phyloP scores from a whole-genome alignment of 1,284 basidiomycete species.

The Pyrrhoderma noxium region DNA sequence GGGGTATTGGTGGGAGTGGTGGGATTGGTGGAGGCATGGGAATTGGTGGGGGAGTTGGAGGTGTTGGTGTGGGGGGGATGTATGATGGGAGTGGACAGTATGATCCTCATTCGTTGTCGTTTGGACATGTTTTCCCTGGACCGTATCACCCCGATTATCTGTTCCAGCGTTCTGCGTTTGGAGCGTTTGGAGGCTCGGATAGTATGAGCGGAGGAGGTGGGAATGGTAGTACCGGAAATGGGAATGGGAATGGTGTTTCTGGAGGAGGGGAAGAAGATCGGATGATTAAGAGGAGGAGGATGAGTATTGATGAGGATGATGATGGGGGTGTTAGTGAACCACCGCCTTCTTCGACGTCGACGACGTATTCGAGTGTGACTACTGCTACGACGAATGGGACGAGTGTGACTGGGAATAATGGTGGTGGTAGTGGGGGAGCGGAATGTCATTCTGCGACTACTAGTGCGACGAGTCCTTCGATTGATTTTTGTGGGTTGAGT shows the following conservation, averaged over 20 bases:
- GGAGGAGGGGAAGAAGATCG: conserved; percentile 28
- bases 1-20: background rate
- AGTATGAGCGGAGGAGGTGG: conserved; percentile 36
- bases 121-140: conserved; percentile 43
- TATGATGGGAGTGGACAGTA: conserved; percentile 15
- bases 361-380: background rate
- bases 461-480: conserved; percentile 42
- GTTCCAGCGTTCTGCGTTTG: conserved; percentile 45
- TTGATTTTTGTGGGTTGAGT: conserved; percentile 49
- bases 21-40: conserved; percentile 49
- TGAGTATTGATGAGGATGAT: conserved; percentile 70
- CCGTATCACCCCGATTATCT: conserved; percentile 68
- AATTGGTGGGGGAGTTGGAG: conserved; percentile 41
- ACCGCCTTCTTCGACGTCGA: conserved; percentile 48
- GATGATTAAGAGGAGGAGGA: conserved; percentile 54
- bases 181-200: conserved; percentile 18
- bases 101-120: conserved; percentile 27
- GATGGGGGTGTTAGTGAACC: conserved; percentile 40
- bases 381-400: background rate
- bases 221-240: conserved; percentile 22
- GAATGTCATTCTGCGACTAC: conserved; percentile 28
- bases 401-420: too few species aligned
- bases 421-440: too few species aligned
- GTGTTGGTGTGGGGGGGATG: conserved; percentile 3
- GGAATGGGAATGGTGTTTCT: background rate